Evolutionary conservation across 2,329 filamentous ascomycete genomes (phyloP), one percentile per base, ranked within the genome.

Genomic region (Sphaerulina vaccinii): DNA sequence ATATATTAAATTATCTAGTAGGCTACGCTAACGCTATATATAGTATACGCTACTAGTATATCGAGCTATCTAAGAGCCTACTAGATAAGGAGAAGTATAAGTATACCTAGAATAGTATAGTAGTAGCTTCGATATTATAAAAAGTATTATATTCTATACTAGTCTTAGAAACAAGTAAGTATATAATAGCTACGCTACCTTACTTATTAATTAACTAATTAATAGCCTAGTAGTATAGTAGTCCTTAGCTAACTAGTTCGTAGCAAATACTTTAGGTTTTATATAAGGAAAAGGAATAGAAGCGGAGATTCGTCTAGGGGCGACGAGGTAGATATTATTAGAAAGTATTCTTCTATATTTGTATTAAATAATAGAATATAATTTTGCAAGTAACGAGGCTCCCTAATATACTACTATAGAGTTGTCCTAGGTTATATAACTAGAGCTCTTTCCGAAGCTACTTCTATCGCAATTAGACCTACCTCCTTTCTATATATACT

Each of bases 211-310:
- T n/a, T n/a, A n/a, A n/a, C n/a, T n/a, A n/a, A n/a, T n/a, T n/a
- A n/a, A n/a, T n/a, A n/a, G n/a, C n/a, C n/a, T n/a, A n/a, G n/a
- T n/a, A n/a, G n/a, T n/a, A n/a, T n/a, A n/a, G n/a, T n/a, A n/a
- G 37, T 40, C 37, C 37, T 40, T 16, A 40, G 37, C 37, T 16
- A 40, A 40, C 37, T 16, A 40, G 16, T 40, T 40, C 37, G 37
- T 40, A 16, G 37, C 37, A 40, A 40, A 40, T 40, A 16, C 37
- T 40, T 40, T 16, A 40, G 37, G 37, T 40, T 40, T 40, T 7
- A 40, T 16, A 40, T 40, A 16, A 40, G 37, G 37, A 40, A 40
- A 40, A 40, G 37, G 37, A 40, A 40, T 40, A 16, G 37, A 40
- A 40, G 37, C 37, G 37, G 37, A 40, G 37, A 40, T 40, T 40